Conservation (phyloP, 2,329 filamentous ascomycete genomes). For the Sclerotinia sclerotiorum region DNA sequence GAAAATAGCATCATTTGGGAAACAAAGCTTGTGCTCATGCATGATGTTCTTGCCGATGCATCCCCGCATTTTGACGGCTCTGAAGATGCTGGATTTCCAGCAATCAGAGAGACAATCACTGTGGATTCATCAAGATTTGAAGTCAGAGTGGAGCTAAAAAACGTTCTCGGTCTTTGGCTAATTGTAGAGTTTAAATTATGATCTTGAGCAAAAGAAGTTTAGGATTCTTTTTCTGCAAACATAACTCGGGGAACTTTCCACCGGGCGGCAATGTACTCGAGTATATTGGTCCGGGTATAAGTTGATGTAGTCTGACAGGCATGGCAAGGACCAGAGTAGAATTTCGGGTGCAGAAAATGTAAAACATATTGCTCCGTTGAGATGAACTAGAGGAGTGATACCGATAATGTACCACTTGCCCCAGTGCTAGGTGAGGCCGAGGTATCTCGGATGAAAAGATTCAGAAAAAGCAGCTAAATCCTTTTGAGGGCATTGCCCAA, state of each 20-base stretch:
- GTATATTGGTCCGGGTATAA: neutral
- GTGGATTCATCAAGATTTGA: conserved; percentile 5
- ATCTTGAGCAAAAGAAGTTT: neutral
- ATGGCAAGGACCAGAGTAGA: neutral
- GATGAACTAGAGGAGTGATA: neutral
- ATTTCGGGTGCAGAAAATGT: neutral
- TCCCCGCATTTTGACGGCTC: conserved; percentile 13
- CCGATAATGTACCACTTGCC: neutral
- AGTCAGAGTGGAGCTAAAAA: neutral
- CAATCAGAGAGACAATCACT: conserved; percentile 17
- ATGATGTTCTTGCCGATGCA: conserved; percentile 3
- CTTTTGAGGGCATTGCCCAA: neutral
- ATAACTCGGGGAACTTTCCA: conserved; percentile 21
- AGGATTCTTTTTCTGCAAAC: neutral
- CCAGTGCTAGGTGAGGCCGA: neutral
- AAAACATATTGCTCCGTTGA: neutral
- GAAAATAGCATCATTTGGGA: neutral
- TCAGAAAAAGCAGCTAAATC: neutral
- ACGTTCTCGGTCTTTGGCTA: conserved; percentile 7
- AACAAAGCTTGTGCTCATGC: neutral
- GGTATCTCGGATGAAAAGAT: neutral
- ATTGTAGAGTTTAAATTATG: conserved; percentile 12
- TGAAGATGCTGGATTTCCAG: conserved; percentile 13
- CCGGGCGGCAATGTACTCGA: conserved; percentile 2
- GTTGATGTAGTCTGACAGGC: neutral